A percentile compares a stretch with the other conserved stretches of the same genome.
phyloP scores from a whole-genome alignment of 257 asterid genomes.

The Cruciata laevipes region DNA sequence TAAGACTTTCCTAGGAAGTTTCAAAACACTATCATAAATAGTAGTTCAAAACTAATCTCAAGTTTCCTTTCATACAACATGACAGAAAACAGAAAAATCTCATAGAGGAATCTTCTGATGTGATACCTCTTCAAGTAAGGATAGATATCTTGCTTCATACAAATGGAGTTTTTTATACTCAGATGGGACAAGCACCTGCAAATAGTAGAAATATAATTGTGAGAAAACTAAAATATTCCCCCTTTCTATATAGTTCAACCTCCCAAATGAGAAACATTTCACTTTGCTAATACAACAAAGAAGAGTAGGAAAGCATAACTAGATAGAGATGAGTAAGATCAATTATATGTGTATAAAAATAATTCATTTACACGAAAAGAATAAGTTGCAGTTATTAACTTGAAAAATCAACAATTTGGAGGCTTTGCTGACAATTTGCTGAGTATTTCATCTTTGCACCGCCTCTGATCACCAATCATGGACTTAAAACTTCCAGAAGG shows the following conservation, averaged over 20 bases:
- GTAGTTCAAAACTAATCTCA: not conserved
- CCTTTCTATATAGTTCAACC: not conserved
- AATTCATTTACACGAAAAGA: not conserved
- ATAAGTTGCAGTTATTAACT: constrained; percentile 3
- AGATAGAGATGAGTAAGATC: not conserved
- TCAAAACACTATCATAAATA: not conserved
- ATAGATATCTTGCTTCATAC: constrained; percentile 78
- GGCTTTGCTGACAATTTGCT: constrained; percentile 23
- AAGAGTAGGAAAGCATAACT: constrained; percentile 1
- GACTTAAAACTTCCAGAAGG: constrained; percentile 65
- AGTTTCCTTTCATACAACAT: not conserved
- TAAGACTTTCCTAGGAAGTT: not conserved
- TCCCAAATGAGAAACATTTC: not conserved
- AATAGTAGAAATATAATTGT: not conserved
- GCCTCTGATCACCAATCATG: constrained; percentile 85
- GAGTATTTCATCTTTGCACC: constrained; percentile 57
- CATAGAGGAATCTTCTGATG: not conserved
- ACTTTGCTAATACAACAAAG: not conserved
- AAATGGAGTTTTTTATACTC: constrained; percentile 68
- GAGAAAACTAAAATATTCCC: not conserved
- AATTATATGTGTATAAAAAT: not conserved
- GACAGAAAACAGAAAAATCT: not conserved
- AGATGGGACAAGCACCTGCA: constrained; percentile 70
- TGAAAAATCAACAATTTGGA: constrained; percentile 4
- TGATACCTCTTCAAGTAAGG: constrained; percentile 70